Base-by-base conservation (phyloP, 75 land plant genomes). In the Cunninghamia lanceolata region DNA sequence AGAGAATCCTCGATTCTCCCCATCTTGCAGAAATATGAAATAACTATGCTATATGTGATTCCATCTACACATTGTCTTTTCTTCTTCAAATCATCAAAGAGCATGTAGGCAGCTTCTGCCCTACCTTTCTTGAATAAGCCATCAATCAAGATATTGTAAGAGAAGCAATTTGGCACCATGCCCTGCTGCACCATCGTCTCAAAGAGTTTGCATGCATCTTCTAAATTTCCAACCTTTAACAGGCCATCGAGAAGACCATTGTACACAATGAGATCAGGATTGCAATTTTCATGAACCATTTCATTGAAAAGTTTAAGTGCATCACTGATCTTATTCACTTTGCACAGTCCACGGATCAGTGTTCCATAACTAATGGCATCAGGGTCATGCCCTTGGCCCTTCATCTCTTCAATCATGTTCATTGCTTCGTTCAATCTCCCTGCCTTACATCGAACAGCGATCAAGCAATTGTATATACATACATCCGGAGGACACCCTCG, bases 141-240 rank as follows among this genome's bases (percentile, higher is more conserved):
- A 90, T 94, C 92, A 73, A 95, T 94, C 85, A 95, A 42, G 46
- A 94, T 89, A 83, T 95, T 95, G 84, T 91, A 89, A 19, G 95
- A 90, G 86, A 92, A 94, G 79, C 85, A 84, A 3, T 90, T 87
- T 9, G 94, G 89, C 63, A 89, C 84, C 9, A 94, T 85, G 2
- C 92, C 91, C 36, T 94, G 94, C 39, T 90, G 88, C 52, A 89
- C 89, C 94, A 93, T 94, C 71, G 89, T 90, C 54, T 93, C 94
- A 79, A 93, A 93, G 54, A 94, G 32, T 81, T 90, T 86, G 85
- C 94, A 93, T 0, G 95, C 95, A 46, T 93, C 93, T 2, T 30
- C 68, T 52, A 94, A 59, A 66, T 88, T 91, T 87, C 89, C 92
- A 1, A 90, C 89, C 89, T 93, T 91, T 77, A 93, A 88, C 39